Base-by-base conservation (phyloP, 1,139 yeast genomes). In the Diutina ranongensis region DNA sequence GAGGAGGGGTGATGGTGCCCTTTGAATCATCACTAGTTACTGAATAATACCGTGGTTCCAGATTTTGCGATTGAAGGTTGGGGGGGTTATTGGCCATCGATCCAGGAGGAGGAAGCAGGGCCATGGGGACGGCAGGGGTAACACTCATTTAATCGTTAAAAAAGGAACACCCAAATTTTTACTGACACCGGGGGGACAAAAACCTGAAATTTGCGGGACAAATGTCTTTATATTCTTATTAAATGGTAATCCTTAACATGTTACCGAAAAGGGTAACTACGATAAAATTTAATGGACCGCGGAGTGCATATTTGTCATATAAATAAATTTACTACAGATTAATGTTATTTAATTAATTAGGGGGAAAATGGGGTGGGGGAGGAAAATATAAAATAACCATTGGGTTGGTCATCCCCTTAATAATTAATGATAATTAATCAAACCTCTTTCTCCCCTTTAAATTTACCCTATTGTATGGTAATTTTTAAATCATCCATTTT, bases 1-100 rank as follows among this genome's bases (percentile, higher is more conserved):
- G n/a, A 8, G 42, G 42, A 4, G 42, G 42, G 5, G 42, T 38
- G 28, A 38, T 38, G 42, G 42, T 38, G 4, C 42, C 42, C 21
- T 38, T 22, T 21, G 28, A 27, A n/a, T 16, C 25, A 19, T 38
- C 42, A 21, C 31, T 25, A n/a, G 31, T 25, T 18, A 20, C 31
- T 5, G 31, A n/a, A 16, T 38, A 38, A 18, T 25, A 38, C 5
- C 42, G 27, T 18, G 40, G 40, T 28, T 35, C 27, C 40, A 22
- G 20, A 12, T n/a, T n/a, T n/a, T n/a, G n/a, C n/a, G n/a, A n/a
- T n/a, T n/a, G 40, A 5, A 13, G 31, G 32, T 38, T 25, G 28
- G n/a, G 22, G 42, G 32, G 13, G 42, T 15, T 22, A 21, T 36
- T 36, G 9, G 40, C 20, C 15, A 25, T 16, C n/a, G 33, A 18